phyloP scores from a whole-genome alignment of 2,329 filamentous ascomycete species.

The Xylariaceae sp. region DNA sequence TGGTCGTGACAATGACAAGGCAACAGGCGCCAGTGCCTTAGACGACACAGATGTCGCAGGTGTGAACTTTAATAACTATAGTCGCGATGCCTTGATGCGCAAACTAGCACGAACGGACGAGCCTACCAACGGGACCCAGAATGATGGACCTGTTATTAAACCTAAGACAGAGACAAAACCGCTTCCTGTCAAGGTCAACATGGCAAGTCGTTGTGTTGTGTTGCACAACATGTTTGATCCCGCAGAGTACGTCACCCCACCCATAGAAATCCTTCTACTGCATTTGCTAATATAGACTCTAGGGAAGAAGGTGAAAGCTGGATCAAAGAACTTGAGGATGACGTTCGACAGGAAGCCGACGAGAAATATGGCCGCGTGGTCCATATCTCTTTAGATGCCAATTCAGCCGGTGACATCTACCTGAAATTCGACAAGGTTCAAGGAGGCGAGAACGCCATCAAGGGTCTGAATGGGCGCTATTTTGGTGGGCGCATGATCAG shows the following conservation, averaged over 20 bases:
- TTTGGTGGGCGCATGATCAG: slow-evolving; percentile 93
- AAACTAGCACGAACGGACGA: slow-evolving; percentile 97
- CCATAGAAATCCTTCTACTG: neutral
- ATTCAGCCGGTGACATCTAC: slow-evolving; percentile 94
- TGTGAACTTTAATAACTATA: slow-evolving; percentile 99
- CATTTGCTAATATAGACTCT: slow-evolving; percentile 32
- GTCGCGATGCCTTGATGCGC: slow-evolving; percentile 95
- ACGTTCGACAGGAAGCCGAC: slow-evolving; percentile 89
- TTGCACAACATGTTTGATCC: slow-evolving; percentile 95
- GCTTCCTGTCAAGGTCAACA: slow-evolving; percentile 80
- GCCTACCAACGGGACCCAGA: slow-evolving; percentile 57
- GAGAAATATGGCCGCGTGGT: slow-evolving; percentile 95
- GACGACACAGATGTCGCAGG: slow-evolving; percentile 97
- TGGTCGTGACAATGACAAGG: slow-evolving; percentile 84
- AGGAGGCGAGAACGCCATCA: slow-evolving; percentile 95
- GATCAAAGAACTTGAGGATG: slow-evolving; percentile 91
- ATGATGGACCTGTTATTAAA: slow-evolving; percentile 69
- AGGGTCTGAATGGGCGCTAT: slow-evolving; percentile 92
- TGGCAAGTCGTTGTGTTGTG: slow-evolving; percentile 89
- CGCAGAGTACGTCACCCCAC: slow-evolving; percentile 66
- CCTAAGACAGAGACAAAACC: slow-evolving; percentile 76
- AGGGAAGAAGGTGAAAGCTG: slow-evolving; percentile 84
- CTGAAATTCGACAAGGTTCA: slow-evolving; percentile 96
- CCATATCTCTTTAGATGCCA: slow-evolving; percentile 91
- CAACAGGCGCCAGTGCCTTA: slow-evolving; percentile 85